A percentile compares a stretch with the other conserved stretches of the same genome.
These are phyloP conservation scores for Cerrena zonata DNA, from an alignment of 1,284 basidiomycete genomes.

Conservation along the genomic window DNA sequence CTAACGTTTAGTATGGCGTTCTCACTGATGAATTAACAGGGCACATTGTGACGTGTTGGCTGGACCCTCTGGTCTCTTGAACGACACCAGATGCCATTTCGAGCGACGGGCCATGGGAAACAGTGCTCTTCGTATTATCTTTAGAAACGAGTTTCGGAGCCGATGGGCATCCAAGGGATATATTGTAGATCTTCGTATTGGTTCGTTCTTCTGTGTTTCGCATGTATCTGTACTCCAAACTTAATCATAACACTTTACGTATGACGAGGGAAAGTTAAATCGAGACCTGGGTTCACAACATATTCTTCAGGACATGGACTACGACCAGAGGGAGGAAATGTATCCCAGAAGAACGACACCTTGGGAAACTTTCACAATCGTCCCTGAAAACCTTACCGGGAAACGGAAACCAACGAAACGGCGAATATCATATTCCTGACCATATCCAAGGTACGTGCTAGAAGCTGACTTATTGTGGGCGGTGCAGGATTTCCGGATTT, in stretches of 20 bases:
- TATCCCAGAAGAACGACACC: background rate
- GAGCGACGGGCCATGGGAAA: background rate
- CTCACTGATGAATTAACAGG: background rate
- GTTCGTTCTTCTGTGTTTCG: background rate
- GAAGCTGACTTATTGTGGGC: background rate
- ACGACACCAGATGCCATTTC: background rate
- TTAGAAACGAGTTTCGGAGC: background rate
- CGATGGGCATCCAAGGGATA: background rate
- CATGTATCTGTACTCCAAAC: background rate
- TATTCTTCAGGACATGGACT: background rate
- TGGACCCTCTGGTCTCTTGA: constrained; percentile 12
- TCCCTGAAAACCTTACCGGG: background rate
- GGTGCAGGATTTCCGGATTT: background rate
- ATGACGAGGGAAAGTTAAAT: background rate
- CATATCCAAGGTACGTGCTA: background rate
- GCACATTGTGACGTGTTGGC: background rate
- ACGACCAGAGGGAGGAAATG: background rate
- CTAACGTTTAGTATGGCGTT: background rate
- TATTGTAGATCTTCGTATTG: background rate
- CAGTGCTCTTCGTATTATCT: background rate
- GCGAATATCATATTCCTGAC: background rate
- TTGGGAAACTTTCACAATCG: background rate
- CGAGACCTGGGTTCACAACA: background rate
- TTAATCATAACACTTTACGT: background rate
- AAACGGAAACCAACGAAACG: background rate